Conservation (phyloP, 371 early-diverging fungal species). For the Vairimorpha necatrix region DNA sequence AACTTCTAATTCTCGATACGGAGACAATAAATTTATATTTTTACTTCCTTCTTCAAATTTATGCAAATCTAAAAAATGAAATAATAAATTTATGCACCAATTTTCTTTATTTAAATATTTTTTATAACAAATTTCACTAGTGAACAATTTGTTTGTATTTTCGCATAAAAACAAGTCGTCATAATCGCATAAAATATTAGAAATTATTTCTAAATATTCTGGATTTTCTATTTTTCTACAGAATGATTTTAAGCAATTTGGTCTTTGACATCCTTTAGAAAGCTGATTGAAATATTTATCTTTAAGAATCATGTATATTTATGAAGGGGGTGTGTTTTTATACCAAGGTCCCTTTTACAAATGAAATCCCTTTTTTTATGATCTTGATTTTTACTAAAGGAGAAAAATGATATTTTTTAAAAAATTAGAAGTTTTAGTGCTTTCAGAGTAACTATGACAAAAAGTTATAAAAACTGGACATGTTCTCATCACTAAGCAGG, state of each 20-base stretch:
- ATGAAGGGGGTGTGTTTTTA: background rate
- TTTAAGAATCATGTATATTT: background rate
- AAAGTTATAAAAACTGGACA: background rate
- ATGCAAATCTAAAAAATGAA: slow-evolving; percentile 2
- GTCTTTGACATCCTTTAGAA: background rate
- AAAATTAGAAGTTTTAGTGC: background rate
- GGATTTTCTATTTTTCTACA: slow-evolving; percentile 8
- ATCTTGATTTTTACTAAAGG: background rate
- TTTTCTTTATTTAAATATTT: slow-evolving; percentile 8
- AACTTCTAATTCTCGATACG: background rate
- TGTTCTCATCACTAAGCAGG: slow-evolving; percentile 7
- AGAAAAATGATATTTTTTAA: slow-evolving; percentile 1
- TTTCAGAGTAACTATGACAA: slow-evolving; percentile 19
- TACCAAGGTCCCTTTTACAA: background rate
- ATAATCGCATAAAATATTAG: slow-evolving; percentile 20
- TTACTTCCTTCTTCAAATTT: no score
- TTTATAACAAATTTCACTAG: background rate
- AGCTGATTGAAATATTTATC: background rate
- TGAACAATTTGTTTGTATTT: slow-evolving; percentile 17
- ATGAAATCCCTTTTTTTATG: background rate
- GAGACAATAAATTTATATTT: background rate
- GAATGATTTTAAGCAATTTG: slow-evolving; percentile 30
- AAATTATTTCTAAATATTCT: background rate
- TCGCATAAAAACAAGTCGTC: slow-evolving; percentile 35
- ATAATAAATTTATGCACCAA: slow-evolving; percentile 28